Percentiles rank a stretch among this genome's conserved stretches.
These are phyloP conservation scores for Porphyrellus cyaneotinctus DNA, from an alignment of 768 basidiomycete genomes.

Conservation along the genomic window DNA sequence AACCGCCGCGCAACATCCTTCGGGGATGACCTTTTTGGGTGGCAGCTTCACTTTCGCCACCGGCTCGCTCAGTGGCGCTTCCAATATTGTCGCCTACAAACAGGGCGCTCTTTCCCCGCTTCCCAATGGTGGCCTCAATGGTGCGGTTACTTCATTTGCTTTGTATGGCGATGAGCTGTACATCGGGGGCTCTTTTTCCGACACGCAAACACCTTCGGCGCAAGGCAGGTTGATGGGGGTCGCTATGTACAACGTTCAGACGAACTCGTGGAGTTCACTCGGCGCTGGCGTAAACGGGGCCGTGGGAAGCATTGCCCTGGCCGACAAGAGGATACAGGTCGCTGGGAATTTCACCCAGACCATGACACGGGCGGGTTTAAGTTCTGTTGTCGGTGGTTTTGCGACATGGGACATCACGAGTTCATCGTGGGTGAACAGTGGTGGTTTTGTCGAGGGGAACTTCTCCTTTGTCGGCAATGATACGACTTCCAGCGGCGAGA, in stretches of 20 bases:
- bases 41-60: conserved; percentile 68
- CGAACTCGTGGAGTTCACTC: conserved; percentile 64
- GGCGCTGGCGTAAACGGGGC: conserved; percentile 71
- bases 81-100: conserved; percentile 73
- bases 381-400: conserved; percentile 52
- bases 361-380: conserved; percentile 34
- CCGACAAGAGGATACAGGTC: conserved; percentile 52
- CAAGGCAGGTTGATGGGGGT: conserved; percentile 54
- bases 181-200: conserved; percentile 85
- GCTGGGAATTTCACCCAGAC: conserved; percentile 72
- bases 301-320: conserved; percentile 58
- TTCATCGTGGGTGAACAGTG: conserved; percentile 65
- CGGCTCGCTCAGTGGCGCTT: conserved; percentile 49
- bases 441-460: conserved; percentile 69
- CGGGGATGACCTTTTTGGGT: conserved; percentile 65
- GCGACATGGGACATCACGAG: conserved; percentile 67
- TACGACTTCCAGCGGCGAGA: conserved; percentile 42
- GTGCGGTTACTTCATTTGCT: conserved; percentile 65
- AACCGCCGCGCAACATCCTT: conserved; percentile 60
- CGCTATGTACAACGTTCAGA: conserved; percentile 65
- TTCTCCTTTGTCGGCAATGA: conserved; percentile 69
- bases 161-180: conserved; percentile 62
- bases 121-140: conserved; percentile 72
- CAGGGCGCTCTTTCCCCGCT: conserved; percentile 52
- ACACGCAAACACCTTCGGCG: conserved; percentile 53